Evolutionary conservation across 164 flowering plant species (phyloP).

Genomic region (Sedum album): DNA sequence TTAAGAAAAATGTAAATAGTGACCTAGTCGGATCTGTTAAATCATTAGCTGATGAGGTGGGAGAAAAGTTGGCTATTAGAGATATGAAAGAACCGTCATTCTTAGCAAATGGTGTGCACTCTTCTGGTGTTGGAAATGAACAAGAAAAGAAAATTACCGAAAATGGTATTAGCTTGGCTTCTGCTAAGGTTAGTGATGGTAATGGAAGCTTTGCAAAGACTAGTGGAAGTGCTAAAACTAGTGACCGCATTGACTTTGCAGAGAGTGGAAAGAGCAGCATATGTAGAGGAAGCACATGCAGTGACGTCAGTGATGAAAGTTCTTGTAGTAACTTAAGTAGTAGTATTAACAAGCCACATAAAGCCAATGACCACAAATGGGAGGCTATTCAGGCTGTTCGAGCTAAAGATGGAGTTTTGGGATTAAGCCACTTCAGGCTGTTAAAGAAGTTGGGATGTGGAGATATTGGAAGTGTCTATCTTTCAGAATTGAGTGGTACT

Average conservation of each 20-base stretch:
- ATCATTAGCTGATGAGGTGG: not conserved
- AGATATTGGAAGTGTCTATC: constrained; percentile 1
- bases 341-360: constrained; percentile 5
- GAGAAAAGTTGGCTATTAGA: not conserved
- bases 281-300: constrained; percentile 2
- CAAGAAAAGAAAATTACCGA: not conserved
- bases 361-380: not conserved
- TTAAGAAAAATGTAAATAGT: not conserved
- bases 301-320: constrained; percentile 5
- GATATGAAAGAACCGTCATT: not conserved
- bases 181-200: not conserved
- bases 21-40: not conserved
- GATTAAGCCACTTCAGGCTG: constrained; percentile 3
- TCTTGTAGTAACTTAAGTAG: constrained; percentile 4
- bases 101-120: not conserved
- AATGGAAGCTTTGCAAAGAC: not conserved
- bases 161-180: not conserved
- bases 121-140: not conserved
- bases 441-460: constrained; percentile 2
- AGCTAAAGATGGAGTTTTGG: constrained; percentile 1
- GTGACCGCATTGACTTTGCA: not conserved
- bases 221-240: not conserved
- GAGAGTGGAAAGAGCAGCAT: constrained; percentile 4
- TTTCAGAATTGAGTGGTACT: constrained; percentile 2
- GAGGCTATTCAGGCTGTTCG: constrained; percentile 6